Conservation (phyloP, 345 rosid species). For the Dipteronia dyeriana region DNA sequence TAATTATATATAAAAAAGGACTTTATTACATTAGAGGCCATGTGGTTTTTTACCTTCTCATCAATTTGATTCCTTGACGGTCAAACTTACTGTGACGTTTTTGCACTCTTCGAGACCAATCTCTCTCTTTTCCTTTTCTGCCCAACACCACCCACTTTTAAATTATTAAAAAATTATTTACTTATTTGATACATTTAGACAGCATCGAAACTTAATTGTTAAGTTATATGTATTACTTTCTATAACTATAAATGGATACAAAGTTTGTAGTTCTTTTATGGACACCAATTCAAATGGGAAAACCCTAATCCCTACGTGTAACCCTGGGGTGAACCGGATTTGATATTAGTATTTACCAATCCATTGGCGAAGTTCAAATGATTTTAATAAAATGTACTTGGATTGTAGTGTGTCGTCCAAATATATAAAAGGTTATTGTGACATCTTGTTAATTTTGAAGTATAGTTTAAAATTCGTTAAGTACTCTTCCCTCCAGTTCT, state of each 20-base stretch:
- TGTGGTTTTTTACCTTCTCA: slow-evolving; percentile 47
- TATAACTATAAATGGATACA: not conserved
- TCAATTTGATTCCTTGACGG: slow-evolving; percentile 50
- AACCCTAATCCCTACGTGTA: not conserved
- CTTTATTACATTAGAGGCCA: slow-evolving; percentile 25
- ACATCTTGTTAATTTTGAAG: no score
- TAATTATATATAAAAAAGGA: slow-evolving; percentile 5
- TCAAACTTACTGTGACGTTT: slow-evolving; percentile 40
- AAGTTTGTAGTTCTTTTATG: not conserved
- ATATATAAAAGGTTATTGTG: not conserved
- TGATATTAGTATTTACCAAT: not conserved
- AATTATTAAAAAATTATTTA: not conserved
- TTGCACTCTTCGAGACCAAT: slow-evolving; percentile 39
- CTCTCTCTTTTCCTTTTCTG: slow-evolving; percentile 18
- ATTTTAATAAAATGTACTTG: not conserved
- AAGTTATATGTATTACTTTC: not conserved
- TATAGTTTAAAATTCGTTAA: no score
- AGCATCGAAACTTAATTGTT: not conserved
- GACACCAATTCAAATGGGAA: not conserved
- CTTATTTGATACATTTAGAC: not conserved
- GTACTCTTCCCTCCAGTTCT: no score
- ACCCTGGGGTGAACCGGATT: not conserved
- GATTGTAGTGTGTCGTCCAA: not conserved
- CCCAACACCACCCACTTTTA: no score
- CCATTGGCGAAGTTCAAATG: not conserved